A percentile compares a stretch with the other conserved stretches of the same genome.
phyloP scores from a whole-genome alignment of 345 rosid species.

The Pseudoturritis turrita region DNA sequence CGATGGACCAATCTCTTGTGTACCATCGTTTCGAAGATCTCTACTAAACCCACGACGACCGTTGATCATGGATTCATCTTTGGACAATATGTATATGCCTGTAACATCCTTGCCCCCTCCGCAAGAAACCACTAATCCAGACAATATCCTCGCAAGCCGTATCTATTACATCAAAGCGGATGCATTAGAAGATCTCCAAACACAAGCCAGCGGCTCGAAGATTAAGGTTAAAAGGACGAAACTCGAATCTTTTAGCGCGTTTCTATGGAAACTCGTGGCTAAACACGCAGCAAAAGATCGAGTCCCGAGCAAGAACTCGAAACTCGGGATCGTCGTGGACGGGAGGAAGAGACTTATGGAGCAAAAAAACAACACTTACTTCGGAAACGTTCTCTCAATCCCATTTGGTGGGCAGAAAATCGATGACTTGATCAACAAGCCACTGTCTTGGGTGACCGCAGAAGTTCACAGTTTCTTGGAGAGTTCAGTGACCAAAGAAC shows the following conservation, averaged over 20 bases:
- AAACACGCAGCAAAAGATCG: slow-evolving; percentile 18
- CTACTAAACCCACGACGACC: slow-evolving; percentile 55
- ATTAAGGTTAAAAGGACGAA: slow-evolving; percentile 41
- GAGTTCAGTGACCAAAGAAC: slow-evolving; percentile 44
- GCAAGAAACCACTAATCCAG: slow-evolving; percentile 11
- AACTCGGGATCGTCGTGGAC: slow-evolving; percentile 66
- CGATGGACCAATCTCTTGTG: slow-evolving; percentile 31
- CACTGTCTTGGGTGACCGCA: slow-evolving; percentile 51
- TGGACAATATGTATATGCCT: slow-evolving; percentile 51
- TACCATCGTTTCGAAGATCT: slow-evolving; percentile 59
- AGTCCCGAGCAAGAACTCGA: slow-evolving; percentile 18
- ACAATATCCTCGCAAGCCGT: slow-evolving; percentile 46
- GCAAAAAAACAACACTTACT: slow-evolving; percentile 14
- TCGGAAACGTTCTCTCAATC: slow-evolving; percentile 60
- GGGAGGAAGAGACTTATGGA: slow-evolving; percentile 50
- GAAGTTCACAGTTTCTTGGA: slow-evolving; percentile 44
- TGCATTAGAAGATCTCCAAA: slow-evolving; percentile 36
- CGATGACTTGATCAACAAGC: slow-evolving; percentile 36
- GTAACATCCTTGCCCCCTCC: slow-evolving; percentile 46
- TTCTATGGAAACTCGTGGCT: slow-evolving; percentile 68
- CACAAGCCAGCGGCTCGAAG: slow-evolving; percentile 33
- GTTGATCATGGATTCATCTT: slow-evolving; percentile 23
- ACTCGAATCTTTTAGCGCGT: slow-evolving; percentile 60
- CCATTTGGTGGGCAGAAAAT: slow-evolving; percentile 46
- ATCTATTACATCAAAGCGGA: slow-evolving; percentile 43